Base-by-base conservation (phyloP, 2,329 filamentous ascomycete species). In the Penicillium sp. region DNA sequence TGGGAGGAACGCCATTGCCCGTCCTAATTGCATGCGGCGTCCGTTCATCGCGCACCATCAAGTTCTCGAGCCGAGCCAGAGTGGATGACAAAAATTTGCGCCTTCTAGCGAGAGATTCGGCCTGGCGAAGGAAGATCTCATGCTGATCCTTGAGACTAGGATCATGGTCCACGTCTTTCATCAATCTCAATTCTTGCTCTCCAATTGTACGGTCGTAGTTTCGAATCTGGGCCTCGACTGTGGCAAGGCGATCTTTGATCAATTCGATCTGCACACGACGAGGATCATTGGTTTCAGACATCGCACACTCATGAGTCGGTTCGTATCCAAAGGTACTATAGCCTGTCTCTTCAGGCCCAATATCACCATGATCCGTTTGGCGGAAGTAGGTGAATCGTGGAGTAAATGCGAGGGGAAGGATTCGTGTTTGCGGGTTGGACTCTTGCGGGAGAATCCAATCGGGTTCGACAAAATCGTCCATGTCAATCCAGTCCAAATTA, bases 381-480 rank as follows among this genome's bases (percentile, higher is more conserved):
- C 92, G 80, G 70, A 95, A 95, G 63, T 98, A 98, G 0, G 92
- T 96, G 56, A 98, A 85, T 1, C 92, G 79, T n/a, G 92, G 93
- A 13, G 90, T 86, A 55, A 82, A 96, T 0, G 85, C 89, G 6
- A 98, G 74, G 0, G 93, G 93, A 37, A 98, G 67, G 30, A 98
- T 98, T 62, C 92, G 89, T 0, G 90, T 96, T 50, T 93, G 84
- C 0, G 90, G 89, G 50, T 95, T 93, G 20, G 84, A 79, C 57
- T 94, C 86, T 10, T 86, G 84, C 0, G 90, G 90, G 15, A 95
- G 67, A 37, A 95, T 89, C 90, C 90, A 96, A 60, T 95, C 93
- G 14, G 98, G 70, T 62, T 98, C 92, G 18, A 98, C 89, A 64
- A 98, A 98, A 60, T 98, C 92, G 59, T 98, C 92, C 88, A 98